A percentile compares a stretch with the other conserved stretches of the same genome.
Conservation (phyloP, 768 basidiomycete species). For the Podaxis rugospora region DNA sequence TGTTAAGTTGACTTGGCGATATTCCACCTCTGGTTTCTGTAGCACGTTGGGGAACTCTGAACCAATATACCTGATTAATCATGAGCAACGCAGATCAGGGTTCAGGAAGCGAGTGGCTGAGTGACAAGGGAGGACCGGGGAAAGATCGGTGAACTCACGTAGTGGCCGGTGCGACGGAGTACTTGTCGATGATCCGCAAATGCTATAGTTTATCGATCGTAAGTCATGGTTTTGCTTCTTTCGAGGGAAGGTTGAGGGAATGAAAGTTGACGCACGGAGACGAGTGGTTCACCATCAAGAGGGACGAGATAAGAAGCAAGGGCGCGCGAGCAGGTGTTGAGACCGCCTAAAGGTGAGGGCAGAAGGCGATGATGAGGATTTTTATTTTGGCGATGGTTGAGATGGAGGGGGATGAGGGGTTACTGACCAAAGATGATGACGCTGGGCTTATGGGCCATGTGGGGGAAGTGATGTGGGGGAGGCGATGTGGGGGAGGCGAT, state of each 20-base stretch:
- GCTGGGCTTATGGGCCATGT: slow-evolving; percentile 10
- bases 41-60: slow-evolving; percentile 68
- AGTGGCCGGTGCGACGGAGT: slow-evolving; percentile 29
- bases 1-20: slow-evolving; percentile 78
- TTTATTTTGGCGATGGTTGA: slow-evolving; percentile 2
- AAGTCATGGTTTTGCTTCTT: neutral
- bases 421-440: slow-evolving; percentile 7
- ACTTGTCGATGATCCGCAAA: slow-evolving; percentile 26
- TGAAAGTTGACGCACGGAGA: slow-evolving; percentile 50
- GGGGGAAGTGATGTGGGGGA: neutral
- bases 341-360: slow-evolving; percentile 50
- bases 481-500: neutral
- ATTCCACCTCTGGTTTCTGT: slow-evolving; percentile 68
- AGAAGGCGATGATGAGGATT: neutral
- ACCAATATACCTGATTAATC: slow-evolving; percentile 62
- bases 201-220: slow-evolving; percentile 15
- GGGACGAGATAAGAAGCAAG: slow-evolving; percentile 69
- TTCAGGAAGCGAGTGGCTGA: neutral
- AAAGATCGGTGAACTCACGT: slow-evolving; percentile 21
- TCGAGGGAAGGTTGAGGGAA: neutral
- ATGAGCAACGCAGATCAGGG: slow-evolving; percentile 1
- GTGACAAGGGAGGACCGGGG: neutral
- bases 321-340: slow-evolving; percentile 75
- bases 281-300: slow-evolving; percentile 59
- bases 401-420: neutral